Evolutionary conservation across 169 alveolate genomes (phyloP).

Genomic region (Theileria parva): DNA sequence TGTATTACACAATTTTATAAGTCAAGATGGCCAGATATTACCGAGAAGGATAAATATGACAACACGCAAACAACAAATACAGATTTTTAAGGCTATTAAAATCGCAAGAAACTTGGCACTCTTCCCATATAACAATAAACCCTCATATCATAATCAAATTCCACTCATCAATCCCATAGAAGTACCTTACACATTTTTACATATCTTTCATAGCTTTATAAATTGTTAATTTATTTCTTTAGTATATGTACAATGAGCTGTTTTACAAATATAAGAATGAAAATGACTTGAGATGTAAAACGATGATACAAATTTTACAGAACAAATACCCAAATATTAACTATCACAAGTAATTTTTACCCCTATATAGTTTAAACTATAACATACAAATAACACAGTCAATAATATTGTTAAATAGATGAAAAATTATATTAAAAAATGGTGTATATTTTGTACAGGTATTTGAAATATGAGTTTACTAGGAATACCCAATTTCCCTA

Average conservation of each 20-base stretch:
- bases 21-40: conserved; percentile 79
- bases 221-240: conserved; percentile 7
- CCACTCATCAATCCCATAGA: conserved; percentile 80
- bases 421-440: no score
- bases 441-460: background rate
- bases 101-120: conserved; percentile 82
- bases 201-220: background rate
- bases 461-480: background rate
- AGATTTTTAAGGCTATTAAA: conserved; percentile 78
- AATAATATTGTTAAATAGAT: no score
- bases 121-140: conserved; percentile 82
- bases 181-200: conserved; percentile 12
- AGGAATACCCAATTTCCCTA: background rate
- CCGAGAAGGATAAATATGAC: conserved; percentile 81
- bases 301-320: conserved; percentile 74
- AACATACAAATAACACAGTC: background rate
- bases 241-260: conserved; percentile 78
- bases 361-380: background rate
- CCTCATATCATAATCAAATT: conserved; percentile 72
- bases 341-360: conserved; percentile 55
- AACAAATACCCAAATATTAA: conserved; percentile 72
- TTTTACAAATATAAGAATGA: conserved; percentile 65
- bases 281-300: conserved; percentile 79
- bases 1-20: conserved; percentile 77
- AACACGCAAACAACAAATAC: conserved; percentile 79